Base-by-base conservation (phyloP, 2,329 filamentous ascomycete genomes). In the Colletotrichum cuscutae region DNA sequence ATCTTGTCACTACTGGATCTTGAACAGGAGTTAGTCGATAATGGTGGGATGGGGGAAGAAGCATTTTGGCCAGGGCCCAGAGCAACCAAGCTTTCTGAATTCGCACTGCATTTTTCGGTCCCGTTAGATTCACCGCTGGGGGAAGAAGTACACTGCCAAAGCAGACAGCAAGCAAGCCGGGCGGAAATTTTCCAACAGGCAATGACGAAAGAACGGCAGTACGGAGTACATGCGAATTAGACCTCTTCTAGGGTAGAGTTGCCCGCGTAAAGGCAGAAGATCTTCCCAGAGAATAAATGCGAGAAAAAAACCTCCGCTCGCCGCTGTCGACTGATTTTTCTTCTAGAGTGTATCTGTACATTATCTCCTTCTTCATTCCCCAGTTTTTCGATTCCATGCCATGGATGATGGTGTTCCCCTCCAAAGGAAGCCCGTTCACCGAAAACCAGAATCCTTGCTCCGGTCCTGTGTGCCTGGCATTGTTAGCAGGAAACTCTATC, bases 341-440 rank as follows among this genome's bases (percentile, higher is more conserved):
- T 49, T 42, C 42, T 49, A 22, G 19, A 49, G 19, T 19, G 42
- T 49, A 49, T 42, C 37, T 15, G 37, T 42, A 42, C 37, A 42
- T 42, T 42, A 56, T 61, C 54, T 52, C 26, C 37, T 49, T 49
- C 24, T 52, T 30, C 32, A 22, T 42, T 60, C 69, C 65, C 69
- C 56, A 46, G 67, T 64, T 54, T 59, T 68, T 52, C 54, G 24
- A 22, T 68, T 69, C 49, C 65, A 46, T 72, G 69, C 69, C 59
- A 72, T 72, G 65, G 42, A 22, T 22, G 42, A 22, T n/a, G 42
- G 59, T 53, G 68, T 59, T n/a, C 58, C 42, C 58, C 24, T 11
- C 11, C 30, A 9, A 13, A 42, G 37, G 42, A 19, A 52, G 30
- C 57, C 57, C 24, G 53, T 72, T 72, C 65, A 53, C 69, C 42